Conservation (phyloP, 2,329 filamentous ascomycete species). For the Colletotrichum destructivum region DNA sequence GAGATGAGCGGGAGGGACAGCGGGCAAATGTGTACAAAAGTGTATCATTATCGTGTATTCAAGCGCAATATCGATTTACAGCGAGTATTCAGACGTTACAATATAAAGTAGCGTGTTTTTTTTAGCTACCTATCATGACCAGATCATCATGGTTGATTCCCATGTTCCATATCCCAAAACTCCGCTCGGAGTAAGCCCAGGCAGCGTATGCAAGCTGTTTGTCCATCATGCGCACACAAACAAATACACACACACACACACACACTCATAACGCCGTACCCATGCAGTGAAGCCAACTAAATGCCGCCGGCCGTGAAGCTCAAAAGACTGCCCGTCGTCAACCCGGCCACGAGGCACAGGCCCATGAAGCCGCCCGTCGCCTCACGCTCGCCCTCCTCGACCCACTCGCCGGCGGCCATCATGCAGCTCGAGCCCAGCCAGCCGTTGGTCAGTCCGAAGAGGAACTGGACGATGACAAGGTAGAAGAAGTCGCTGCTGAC, state of each 20-base stretch:
- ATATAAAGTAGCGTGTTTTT: not conserved
- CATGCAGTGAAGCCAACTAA: slow-evolving; percentile 45
- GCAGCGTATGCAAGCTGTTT: not conserved
- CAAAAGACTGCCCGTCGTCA: slow-evolving; percentile 88
- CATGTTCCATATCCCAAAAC: not conserved
- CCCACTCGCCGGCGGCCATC: slow-evolving; percentile 89
- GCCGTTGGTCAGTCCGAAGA: slow-evolving; percentile 89
- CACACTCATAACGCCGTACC: slow-evolving; percentile 31
- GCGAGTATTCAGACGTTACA: not conserved
- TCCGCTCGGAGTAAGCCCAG: not conserved
- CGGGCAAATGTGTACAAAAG: slow-evolving; percentile 22
- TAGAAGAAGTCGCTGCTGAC: slow-evolving; percentile 91
- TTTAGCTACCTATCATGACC: slow-evolving; percentile 1
- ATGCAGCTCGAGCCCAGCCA: slow-evolving; percentile 91
- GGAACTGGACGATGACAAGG: slow-evolving; percentile 83
- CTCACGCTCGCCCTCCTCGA: slow-evolving; percentile 86
- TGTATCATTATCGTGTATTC: slow-evolving; percentile 26
- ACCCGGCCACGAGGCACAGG: slow-evolving; percentile 85
- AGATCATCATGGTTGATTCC: not conserved
- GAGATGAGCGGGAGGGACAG: not conserved
- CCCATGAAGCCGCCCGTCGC: slow-evolving; percentile 96
- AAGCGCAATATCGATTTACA: slow-evolving; percentile 23
- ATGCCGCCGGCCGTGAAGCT: slow-evolving; percentile 81
- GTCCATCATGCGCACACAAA: too few relatives aligned
- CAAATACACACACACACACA: too few relatives aligned